A percentile compares a stretch with the other conserved stretches of the same genome.
phyloP scores from a whole-genome alignment of 108 stramenopile genomes.

The Aurantiochytrium sp. region DNA sequence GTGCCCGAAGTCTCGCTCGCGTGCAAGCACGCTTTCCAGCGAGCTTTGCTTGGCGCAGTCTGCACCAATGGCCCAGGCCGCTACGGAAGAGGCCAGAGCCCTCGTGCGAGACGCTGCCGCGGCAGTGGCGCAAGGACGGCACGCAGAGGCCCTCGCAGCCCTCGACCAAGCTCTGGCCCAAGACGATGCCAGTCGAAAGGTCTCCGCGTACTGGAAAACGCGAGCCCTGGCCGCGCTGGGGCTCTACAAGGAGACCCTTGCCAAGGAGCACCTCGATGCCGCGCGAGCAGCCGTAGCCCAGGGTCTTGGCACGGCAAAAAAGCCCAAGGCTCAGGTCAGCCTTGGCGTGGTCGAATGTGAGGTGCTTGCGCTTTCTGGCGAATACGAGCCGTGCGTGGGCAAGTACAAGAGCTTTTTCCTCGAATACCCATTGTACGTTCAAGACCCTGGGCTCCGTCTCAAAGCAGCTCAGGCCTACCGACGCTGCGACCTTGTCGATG shows the following conservation, averaged over 20 bases:
- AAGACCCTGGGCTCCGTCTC: neutral
- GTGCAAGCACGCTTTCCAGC: no score
- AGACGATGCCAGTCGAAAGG: neutral
- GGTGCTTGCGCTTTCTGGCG: neutral
- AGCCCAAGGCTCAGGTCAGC: neutral
- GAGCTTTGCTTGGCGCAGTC: no score
- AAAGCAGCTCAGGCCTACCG: neutral
- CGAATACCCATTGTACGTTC: neutral
- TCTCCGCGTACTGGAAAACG: neutral
- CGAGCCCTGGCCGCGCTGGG: neutral
- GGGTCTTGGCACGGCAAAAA: neutral
- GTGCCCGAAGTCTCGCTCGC: no score
- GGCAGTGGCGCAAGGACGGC: neutral
- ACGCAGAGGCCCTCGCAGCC: neutral
- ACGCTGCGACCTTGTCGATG: conserved; percentile 10
- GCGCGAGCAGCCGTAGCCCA: neutral
- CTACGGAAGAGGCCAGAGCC: no score
- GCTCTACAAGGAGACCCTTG: neutral
- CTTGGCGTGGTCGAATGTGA: neutral
- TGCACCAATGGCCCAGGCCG: no score
- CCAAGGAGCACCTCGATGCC: neutral
- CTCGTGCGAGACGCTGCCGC: neutral
- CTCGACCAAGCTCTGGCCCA: neutral
- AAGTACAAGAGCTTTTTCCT: conserved; percentile 8
- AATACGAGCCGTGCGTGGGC: neutral